Evolutionary conservation across 208 protist species (phyloP).

Genomic region (Wallacemonas rigidus): DNA sequence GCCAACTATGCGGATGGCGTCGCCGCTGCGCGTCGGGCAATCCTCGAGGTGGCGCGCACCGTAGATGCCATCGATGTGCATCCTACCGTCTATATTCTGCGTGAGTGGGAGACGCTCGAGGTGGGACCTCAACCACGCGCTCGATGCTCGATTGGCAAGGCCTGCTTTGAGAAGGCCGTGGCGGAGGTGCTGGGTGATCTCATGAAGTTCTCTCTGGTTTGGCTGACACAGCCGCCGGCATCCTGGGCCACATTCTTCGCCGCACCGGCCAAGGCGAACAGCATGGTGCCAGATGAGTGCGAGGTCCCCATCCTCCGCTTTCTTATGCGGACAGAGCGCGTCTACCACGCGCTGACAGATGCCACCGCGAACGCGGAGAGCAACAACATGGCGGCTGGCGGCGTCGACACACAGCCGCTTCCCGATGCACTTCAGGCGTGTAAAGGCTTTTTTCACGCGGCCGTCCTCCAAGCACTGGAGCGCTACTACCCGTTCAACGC

Average conservation of each 20-base stretch:
- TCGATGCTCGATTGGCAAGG: neutral
- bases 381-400: neutral
- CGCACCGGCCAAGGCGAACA: neutral
- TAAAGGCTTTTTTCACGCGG: neutral
- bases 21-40: neutral
- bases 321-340: neutral
- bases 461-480: neutral
- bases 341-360: neutral
- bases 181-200: neutral
- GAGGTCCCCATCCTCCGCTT: neutral
- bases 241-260: neutral
- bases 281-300: neutral
- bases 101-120: constrained; percentile 5
- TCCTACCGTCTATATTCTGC: neutral
- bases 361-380: neutral
- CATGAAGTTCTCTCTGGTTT: neutral
- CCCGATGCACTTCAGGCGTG: neutral
- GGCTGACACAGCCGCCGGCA: neutral
- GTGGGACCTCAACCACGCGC: neutral
- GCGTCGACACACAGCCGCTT: neutral
- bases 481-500: neutral
- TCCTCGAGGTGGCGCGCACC: neutral
- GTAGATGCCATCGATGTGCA: neutral
- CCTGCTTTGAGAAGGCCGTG: constrained; percentile 7
- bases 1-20: neutral